These are phyloP conservation scores for Mycosphaerella arachidis DNA, from an alignment of 2,329 filamentous ascomycete genomes.

Conservation along the genomic window DNA sequence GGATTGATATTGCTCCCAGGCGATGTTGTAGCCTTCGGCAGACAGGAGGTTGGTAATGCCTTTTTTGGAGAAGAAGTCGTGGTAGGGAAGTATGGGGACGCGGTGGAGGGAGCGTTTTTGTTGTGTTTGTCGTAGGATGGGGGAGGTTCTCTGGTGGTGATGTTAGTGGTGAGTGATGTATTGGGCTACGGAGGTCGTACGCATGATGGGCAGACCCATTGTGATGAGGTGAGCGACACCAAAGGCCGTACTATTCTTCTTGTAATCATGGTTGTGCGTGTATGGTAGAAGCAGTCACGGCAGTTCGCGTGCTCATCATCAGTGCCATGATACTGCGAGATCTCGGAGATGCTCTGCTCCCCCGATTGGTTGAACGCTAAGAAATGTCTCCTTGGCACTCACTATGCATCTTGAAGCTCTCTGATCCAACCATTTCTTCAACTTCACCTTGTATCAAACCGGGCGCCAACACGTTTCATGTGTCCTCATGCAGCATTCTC, in stretches of 20 bases:
- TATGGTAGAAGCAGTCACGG: background rate
- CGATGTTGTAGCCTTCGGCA: slow-evolving; percentile 63
- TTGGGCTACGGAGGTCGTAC: slow-evolving; percentile 13
- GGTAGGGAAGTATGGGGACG: slow-evolving; percentile 47
- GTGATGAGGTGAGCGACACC: slow-evolving; percentile 19
- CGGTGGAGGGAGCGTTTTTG: slow-evolving; percentile 35
- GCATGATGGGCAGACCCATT: slow-evolving; percentile 30
- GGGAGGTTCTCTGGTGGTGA: slow-evolving; percentile 5
- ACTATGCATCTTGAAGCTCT: background rate
- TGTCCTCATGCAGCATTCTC: slow-evolving; percentile 2
- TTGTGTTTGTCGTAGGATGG: slow-evolving; percentile 12
- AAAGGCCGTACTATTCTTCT: slow-evolving; percentile 27
- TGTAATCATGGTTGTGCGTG: slow-evolving; percentile 27
- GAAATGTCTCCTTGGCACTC: background rate
- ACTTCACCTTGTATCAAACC: slow-evolving; percentile 9
- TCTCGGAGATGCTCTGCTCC: background rate
- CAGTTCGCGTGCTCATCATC: slow-evolving; percentile 1
- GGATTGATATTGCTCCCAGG: slow-evolving; percentile 79
- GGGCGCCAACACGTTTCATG: slow-evolving; percentile 21
- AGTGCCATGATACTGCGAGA: background rate
- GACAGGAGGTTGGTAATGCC: slow-evolving; percentile 70
- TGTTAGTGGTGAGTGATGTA: slow-evolving; percentile 1
- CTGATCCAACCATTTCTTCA: slow-evolving; percentile 15
- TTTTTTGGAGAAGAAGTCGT: slow-evolving; percentile 43
- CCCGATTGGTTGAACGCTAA: background rate